phyloP scores from a whole-genome alignment of 345 rosid species.

The Hirschfeldia incana region DNA sequence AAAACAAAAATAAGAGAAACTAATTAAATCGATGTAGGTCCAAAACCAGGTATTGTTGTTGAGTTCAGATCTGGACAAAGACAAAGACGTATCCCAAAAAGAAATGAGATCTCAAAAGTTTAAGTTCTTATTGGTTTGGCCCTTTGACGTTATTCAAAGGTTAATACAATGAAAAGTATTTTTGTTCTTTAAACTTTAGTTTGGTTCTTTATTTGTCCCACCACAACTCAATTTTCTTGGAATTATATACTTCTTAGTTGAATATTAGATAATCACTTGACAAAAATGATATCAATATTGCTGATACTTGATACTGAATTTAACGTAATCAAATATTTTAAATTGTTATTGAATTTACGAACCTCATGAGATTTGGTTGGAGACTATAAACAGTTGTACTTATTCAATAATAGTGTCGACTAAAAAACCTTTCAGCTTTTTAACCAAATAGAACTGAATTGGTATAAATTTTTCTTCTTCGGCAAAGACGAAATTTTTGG shows the following conservation, averaged over 20 bases:
- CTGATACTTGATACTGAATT: conserved; percentile 1
- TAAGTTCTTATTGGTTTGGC: conserved; percentile 34
- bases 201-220: conserved; percentile 33
- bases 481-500: background rate
- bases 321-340: background rate
- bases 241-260: conserved; percentile 9
- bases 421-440: background rate
- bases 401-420: background rate
- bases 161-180: conserved; percentile 19
- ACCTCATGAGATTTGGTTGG: background rate
- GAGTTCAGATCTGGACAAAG: conserved; percentile 25
- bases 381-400: background rate
- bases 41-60: conserved; percentile 33
- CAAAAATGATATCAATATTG: background rate
- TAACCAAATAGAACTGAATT: background rate
- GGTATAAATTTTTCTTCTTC: background rate
- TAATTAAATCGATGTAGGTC: conserved; percentile 20
- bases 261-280: too few relatives aligned
- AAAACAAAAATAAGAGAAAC: conserved; percentile 18
- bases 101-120: conserved; percentile 28
- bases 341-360: background rate
- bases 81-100: conserved; percentile 26
- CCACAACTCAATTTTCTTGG: conserved; percentile 25
- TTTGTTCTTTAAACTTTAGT: conserved; percentile 9
- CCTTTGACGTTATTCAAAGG: conserved; percentile 33